Evolutionary conservation across 176 grass and related monocot species (phyloP), one percentile per base, ranked within the genome.

Genomic region (Canna indica): DNA sequence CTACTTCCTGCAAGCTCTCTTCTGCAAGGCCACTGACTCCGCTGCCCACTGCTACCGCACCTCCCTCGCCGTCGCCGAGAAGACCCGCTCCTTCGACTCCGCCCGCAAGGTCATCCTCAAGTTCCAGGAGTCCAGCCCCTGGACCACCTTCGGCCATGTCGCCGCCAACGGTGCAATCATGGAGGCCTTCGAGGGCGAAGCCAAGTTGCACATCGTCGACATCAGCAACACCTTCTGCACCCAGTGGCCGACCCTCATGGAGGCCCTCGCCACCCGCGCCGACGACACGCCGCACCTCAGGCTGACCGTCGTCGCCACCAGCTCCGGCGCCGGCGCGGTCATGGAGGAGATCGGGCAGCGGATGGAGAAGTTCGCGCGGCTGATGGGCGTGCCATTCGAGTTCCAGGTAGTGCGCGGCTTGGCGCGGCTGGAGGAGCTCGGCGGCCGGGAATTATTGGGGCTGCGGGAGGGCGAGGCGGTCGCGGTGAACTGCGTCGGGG

Each of bases 161-260:
- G 95, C 95, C 33, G 82, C 95, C 33, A 99, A 94, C 41, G 95
- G 95, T 16, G 95, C 90, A 64, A 93, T 99, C 73, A 79, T 99
- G 1, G 90, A 99, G 75, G 90, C 95, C 1, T 90, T 99, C 75
- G 71, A 94, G 18, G 95, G 90, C 26, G 41, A 29, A 15, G 16
- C 42, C 31, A 65, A 75, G 78, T 69, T 99, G 27, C 95, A 99
- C 76, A 99, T 99, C 81, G 83, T 99, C 41, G 95, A 99, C 75
- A 83, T 99, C 0, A 94, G 95, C 82, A 91, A 94, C 72, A 94
- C 95, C 20, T 94, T 90, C 78, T 99, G 95, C 83, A 99, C 95
- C 47, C 95, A 99, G 87, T 99, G 95, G 95, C 95, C 95, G 2
- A 99, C 95, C 63, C 82, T 99, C 15, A 86, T 99, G 0, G 95